These are phyloP conservation scores for Prunus davidiana DNA, from an alignment of 306 rosid species.

Conservation along the genomic window DNA sequence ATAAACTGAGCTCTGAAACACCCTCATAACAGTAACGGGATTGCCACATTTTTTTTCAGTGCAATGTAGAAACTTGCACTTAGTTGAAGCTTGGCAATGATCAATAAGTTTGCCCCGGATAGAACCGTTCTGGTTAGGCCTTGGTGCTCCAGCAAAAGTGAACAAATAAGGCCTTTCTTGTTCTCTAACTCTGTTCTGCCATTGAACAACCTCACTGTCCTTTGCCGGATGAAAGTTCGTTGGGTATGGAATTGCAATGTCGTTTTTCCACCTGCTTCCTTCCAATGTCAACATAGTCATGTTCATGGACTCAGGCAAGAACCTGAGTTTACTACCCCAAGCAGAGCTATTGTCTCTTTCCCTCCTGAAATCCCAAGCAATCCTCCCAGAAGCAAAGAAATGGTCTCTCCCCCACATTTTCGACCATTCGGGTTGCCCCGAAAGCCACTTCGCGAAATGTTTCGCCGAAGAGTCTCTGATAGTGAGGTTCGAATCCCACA, in stretches of 20 bases:
- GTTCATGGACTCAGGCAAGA: constrained; percentile 64
- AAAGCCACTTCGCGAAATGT: constrained; percentile 51
- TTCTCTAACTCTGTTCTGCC: constrained; percentile 50
- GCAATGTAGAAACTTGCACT: constrained; percentile 63
- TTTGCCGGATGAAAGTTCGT: constrained; percentile 66
- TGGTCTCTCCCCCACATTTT: constrained; percentile 85
- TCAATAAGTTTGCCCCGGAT: constrained; percentile 59
- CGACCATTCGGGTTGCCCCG: constrained; percentile 49
- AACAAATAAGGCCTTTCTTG: constrained; percentile 48
- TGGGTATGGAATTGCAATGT: constrained; percentile 80
- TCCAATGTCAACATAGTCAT: constrained; percentile 91
- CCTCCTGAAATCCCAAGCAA: constrained; percentile 91
- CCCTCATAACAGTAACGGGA: constrained; percentile 53
- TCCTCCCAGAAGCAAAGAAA: constrained; percentile 72
- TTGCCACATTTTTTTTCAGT: constrained; percentile 50
- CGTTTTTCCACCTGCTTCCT: constrained; percentile 79
- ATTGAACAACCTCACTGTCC: constrained; percentile 30
- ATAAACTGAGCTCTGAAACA: constrained; percentile 55
- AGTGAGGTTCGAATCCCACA: constrained; percentile 58
- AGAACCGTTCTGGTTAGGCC: constrained; percentile 52
- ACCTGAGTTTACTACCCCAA: constrained; percentile 87
- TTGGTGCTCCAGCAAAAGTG: constrained; percentile 75
- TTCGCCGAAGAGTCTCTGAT: constrained; percentile 60
- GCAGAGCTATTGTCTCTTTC: constrained; percentile 42
- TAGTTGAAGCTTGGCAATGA: constrained; percentile 45